Evolutionary conservation across 2,329 filamentous ascomycete species (phyloP).

Genomic region (Hymenoscyphus fraxineus): DNA sequence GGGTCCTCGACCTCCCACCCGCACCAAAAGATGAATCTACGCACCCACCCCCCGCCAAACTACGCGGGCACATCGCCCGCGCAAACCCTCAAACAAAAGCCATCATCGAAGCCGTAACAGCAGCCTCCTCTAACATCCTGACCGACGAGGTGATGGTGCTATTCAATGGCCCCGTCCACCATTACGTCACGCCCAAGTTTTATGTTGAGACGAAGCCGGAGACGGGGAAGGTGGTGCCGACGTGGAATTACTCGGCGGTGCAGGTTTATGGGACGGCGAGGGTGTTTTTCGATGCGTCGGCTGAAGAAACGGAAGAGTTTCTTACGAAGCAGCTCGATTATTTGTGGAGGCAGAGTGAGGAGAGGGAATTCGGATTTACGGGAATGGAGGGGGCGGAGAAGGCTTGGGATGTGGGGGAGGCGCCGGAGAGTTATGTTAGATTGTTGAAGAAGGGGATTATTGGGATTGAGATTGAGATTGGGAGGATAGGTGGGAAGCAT

Average conservation of each 20-base stretch:
- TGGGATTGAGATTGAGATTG: constrained; percentile 56
- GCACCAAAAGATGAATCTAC: constrained; percentile 36
- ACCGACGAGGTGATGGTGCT: constrained; percentile 57
- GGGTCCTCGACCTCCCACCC: constrained; percentile 47
- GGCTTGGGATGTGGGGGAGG: constrained; percentile 56
- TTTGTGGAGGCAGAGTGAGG: constrained; percentile 50
- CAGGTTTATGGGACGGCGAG: constrained; percentile 58
- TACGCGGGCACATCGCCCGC: constrained; percentile 60
- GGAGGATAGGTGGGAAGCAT: constrained; percentile 55
- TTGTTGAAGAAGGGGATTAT: constrained; percentile 56
- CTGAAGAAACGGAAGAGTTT: constrained; percentile 44
- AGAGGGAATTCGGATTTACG: constrained; percentile 53
- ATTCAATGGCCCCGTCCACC: constrained; percentile 55
- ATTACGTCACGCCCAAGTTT: constrained; percentile 67
- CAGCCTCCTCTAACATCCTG: constrained; percentile 23
- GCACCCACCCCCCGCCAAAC: constrained; percentile 17
- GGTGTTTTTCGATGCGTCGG: constrained; percentile 49
- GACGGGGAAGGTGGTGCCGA: constrained; percentile 64
- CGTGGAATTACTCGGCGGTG: constrained; percentile 66
- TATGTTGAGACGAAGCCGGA: constrained; percentile 62
- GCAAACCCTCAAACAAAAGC: constrained; percentile 62
- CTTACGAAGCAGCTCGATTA: constrained; percentile 50
- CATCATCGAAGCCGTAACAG: constrained; percentile 44
- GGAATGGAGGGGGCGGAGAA: constrained; percentile 35
- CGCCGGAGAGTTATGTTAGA: constrained; percentile 52